These are phyloP conservation scores for Solanum piurae DNA, from an alignment of 257 asterid genomes.

Conservation along the genomic window DNA sequence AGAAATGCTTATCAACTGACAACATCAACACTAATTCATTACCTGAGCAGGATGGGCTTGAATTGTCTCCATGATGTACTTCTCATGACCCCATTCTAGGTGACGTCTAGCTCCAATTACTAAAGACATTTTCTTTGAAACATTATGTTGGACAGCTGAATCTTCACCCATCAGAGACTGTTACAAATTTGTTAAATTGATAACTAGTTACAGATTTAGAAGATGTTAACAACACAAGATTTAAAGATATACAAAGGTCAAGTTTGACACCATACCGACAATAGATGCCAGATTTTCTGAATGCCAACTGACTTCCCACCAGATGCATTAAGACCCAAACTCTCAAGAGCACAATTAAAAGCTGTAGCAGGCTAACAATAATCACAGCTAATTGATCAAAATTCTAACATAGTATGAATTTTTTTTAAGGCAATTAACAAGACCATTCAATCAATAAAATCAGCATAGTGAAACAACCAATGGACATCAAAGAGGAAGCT, in stretches of 20 bases:
- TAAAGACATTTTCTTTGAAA: conserved; percentile 63
- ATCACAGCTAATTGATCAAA: conserved; percentile 5
- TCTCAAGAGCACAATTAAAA: conserved; percentile 70
- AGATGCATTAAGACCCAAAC: conserved; percentile 57
- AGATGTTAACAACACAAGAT: not conserved
- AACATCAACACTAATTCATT: not conserved
- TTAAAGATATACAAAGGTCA: not conserved
- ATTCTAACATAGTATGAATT: not conserved
- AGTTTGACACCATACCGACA: conserved; percentile 41
- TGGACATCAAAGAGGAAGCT: not conserved
- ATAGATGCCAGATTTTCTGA: conserved; percentile 93
- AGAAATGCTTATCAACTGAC: not conserved
- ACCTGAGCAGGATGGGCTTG: conserved; percentile 97
- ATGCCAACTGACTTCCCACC: conserved; percentile 86
- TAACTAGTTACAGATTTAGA: not conserved
- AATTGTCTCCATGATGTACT: conserved; percentile 78
- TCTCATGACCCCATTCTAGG: conserved; percentile 95
- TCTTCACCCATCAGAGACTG: conserved; percentile 79
- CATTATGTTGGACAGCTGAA: conserved; percentile 27
- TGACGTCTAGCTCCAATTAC: conserved; percentile 87
- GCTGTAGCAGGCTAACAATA: conserved; percentile 78
- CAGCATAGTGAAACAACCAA: not conserved
- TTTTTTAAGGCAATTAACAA: not conserved
- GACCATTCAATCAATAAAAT: not conserved
- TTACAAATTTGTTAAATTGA: conserved; percentile 8